These are phyloP conservation scores for Simmondsia chinensis DNA, from an alignment of 148 eudicot genomes.

Conservation along the genomic window DNA sequence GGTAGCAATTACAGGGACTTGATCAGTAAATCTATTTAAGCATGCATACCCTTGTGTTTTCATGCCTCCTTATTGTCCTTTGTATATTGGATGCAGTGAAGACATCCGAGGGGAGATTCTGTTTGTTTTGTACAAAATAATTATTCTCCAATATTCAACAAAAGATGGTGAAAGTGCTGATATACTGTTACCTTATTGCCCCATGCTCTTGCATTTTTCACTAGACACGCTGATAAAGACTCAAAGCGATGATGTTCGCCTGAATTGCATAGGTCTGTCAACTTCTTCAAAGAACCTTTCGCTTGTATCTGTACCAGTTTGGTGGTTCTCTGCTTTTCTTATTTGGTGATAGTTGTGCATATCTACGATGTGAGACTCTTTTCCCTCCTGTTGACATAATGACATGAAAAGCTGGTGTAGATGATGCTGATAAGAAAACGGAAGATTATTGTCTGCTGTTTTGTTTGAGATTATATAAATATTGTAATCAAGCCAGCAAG, in stretches of 20 bases:
- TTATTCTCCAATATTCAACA: conserved; percentile 40
- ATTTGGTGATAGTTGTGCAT: not conserved
- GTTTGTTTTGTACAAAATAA: conserved; percentile 66
- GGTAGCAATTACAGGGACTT: conserved; percentile 29
- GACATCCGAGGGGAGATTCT: conserved; percentile 89
- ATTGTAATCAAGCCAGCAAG: too few relatives aligned
- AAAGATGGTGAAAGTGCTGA: conserved; percentile 39
- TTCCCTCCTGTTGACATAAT: too few relatives aligned
- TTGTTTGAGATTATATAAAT: too few relatives aligned
- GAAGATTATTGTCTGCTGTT: too few relatives aligned
- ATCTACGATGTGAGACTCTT: too few relatives aligned
- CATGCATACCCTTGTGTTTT: not conserved
- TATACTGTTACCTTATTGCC: conserved; percentile 35
- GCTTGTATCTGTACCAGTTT: conserved; percentile 3
- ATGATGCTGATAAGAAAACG: too few relatives aligned
- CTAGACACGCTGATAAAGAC: conserved; percentile 78
- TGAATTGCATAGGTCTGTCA: conserved; percentile 75
- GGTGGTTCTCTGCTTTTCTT: not conserved
- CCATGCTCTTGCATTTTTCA: conserved; percentile 58
- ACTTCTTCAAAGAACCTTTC: not conserved
- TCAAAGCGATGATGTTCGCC: conserved; percentile 86
- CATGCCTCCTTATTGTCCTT: conserved; percentile 1
- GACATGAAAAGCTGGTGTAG: too few relatives aligned
- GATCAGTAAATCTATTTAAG: not conserved
- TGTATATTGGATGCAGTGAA: conserved; percentile 42